Percentiles rank a stretch among this genome's conserved stretches.
These are phyloP conservation scores for Adansonia madagascariensis DNA, from an alignment of 441 rosid species.

Conservation along the genomic window DNA sequence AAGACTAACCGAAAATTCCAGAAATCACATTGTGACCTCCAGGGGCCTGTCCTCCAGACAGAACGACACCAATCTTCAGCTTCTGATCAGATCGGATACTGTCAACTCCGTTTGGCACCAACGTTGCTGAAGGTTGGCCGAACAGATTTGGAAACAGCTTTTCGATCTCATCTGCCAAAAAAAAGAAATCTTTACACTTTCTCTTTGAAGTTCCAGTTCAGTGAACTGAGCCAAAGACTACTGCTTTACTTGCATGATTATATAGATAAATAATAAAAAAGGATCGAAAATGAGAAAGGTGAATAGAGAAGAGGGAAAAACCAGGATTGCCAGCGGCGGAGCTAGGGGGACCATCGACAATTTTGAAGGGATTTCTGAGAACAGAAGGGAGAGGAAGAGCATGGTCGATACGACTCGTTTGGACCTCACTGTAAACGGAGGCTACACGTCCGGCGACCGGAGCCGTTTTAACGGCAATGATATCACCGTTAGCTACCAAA, in stretches of 20 bases:
- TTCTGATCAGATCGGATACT: slow-evolving; percentile 48
- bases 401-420: slow-evolving; percentile 75
- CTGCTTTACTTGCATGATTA: slow-evolving; percentile 5
- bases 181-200: neutral
- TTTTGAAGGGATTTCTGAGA: slow-evolving; percentile 60
- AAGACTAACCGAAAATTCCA: slow-evolving; percentile 75
- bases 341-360: slow-evolving; percentile 86
- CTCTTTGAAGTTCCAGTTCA: neutral
- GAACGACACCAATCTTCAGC: slow-evolving; percentile 88
- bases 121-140: slow-evolving; percentile 81
- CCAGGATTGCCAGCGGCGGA: slow-evolving; percentile 97
- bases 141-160: slow-evolving; percentile 87
- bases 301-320: slow-evolving; percentile 7
- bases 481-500: slow-evolving; percentile 52
- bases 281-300: neutral
- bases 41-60: slow-evolving; percentile 99
- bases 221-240: slow-evolving; percentile 4
- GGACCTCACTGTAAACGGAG: slow-evolving; percentile 91
- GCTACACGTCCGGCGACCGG: slow-evolving; percentile 58
- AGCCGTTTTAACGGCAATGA: slow-evolving; percentile 41
- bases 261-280: neutral
- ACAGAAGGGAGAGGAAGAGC: slow-evolving; percentile 87
- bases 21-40: slow-evolving; percentile 99
- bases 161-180: slow-evolving; percentile 72
- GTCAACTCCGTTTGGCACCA: slow-evolving; percentile 51